Conservation (phyloP, 305 asterid species). For the Fraxinus floribunda region DNA sequence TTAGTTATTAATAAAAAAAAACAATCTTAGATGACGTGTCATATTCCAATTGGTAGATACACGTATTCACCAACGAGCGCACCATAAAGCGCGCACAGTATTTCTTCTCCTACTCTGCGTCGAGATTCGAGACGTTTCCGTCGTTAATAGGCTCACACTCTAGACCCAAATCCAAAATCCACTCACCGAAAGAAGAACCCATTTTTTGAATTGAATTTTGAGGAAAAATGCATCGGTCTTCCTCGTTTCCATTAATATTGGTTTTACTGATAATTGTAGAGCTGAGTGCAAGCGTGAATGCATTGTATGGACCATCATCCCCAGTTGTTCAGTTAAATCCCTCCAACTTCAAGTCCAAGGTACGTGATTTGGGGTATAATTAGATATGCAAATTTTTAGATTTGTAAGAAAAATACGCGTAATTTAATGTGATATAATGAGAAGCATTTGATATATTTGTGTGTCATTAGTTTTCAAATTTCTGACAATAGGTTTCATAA, state of each 20-base stretch:
- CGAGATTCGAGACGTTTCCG: neutral
- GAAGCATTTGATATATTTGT: neutral
- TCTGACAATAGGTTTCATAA: neutral
- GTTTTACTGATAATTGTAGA: conserved; percentile 35
- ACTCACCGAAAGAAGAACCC: neutral
- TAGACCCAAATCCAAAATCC: neutral
- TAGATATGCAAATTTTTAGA: neutral
- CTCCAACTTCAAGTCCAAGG: conserved; percentile 91
- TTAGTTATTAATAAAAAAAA: no score
- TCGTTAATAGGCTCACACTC: neutral
- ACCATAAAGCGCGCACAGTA: neutral
- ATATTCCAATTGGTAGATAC: neutral
- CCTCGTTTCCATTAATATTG: conserved; percentile 34
- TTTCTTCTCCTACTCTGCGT: neutral
- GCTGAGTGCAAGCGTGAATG: conserved; percentile 44
- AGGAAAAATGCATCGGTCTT: conserved; percentile 38
- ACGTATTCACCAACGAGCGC: neutral
- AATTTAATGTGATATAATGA: neutral
- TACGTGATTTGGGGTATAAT: conserved; percentile 19
- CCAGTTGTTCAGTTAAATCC: conserved; percentile 88
- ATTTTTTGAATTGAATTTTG: neutral
- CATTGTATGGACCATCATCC: conserved; percentile 77
- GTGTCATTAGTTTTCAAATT: neutral
- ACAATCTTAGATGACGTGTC: neutral
- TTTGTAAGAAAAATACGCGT: neutral